phyloP scores from a whole-genome alignment of 2,329 filamentous ascomycete species.

The Pseudocercospora crystallina region DNA sequence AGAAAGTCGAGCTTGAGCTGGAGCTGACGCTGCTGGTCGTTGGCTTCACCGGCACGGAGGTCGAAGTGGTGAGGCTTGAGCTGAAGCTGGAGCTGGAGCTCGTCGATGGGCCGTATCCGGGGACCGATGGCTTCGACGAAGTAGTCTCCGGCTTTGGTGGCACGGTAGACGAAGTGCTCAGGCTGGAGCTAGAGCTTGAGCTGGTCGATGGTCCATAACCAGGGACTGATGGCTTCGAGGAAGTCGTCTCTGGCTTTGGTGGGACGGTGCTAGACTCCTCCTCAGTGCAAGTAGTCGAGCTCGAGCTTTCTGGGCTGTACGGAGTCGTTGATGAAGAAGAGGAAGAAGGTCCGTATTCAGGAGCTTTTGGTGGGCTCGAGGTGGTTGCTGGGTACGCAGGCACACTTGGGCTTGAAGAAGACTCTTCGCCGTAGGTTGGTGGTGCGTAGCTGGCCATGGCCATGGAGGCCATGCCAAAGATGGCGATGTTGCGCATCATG shows the following conservation, averaged over 20 bases:
- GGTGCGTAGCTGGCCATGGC: conserved; percentile 11
- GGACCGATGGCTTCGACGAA: neutral
- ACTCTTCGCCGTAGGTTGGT: conserved; percentile 6
- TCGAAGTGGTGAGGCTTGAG: neutral
- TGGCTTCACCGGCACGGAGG: conserved; percentile 4
- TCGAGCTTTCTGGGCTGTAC: neutral
- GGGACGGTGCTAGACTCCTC: neutral
- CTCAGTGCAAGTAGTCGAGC: conserved; percentile 5
- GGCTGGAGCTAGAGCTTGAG: no score
- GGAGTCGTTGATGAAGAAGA: neutral
- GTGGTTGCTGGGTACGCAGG: conserved; percentile 2
- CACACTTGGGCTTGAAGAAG: conserved; percentile 3
- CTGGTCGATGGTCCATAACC: no score
- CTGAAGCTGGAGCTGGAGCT: neutral
- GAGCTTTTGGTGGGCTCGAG: conserved; percentile 2
- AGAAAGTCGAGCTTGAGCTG: no score
- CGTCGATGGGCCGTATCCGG: neutral
- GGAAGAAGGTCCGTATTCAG: conserved; percentile 1
- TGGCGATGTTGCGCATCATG: conserved; percentile 19
- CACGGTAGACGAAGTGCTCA: no score
- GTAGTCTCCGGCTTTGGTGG: neutral
- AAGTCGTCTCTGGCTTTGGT: neutral
- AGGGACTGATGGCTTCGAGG: neutral
- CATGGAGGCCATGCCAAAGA: conserved; percentile 18
- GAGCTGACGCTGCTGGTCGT: neutral